These are phyloP conservation scores for Psilocybe tampanensis DNA, from an alignment of 768 basidiomycete genomes.

Conservation along the genomic window DNA sequence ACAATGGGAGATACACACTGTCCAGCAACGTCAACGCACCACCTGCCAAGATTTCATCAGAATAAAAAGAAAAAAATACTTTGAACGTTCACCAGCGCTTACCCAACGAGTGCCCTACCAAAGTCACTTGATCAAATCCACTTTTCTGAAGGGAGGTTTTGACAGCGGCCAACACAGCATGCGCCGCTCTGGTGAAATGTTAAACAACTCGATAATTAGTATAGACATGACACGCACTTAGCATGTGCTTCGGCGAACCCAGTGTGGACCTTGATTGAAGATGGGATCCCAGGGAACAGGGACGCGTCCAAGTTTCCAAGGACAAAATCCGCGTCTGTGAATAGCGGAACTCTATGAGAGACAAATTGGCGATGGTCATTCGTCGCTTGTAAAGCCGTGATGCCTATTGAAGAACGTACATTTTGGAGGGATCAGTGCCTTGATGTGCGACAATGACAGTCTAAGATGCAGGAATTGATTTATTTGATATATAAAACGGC, in stretches of 20 bases:
- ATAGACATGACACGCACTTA: neutral
- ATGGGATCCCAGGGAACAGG: neutral
- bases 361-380: no score
- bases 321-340: neutral
- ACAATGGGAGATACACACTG: conserved; percentile 51
- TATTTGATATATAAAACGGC: no score
- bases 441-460: neutral
- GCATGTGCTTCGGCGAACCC: neutral
- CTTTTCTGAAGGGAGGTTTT: conserved; percentile 35
- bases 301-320: neutral
- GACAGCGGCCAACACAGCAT: conserved; percentile 43
- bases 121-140: conserved; percentile 37
- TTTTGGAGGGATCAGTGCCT: neutral
- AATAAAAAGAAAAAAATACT: no score
- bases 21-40: conserved; percentile 57
- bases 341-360: neutral
- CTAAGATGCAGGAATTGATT: neutral
- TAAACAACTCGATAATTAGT: no score
- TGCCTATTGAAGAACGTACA: neutral
- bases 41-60: conserved; percentile 15
- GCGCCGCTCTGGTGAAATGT: conserved; percentile 49
- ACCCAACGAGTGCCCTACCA: conserved; percentile 48
- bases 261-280: neutral
- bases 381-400: no score
- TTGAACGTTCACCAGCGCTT: neutral